Evolutionary conservation across 1,139 yeast genomes (phyloP), one percentile per base, ranked within the genome.

Genomic region (Debaryomycetaceae sp.): DNA sequence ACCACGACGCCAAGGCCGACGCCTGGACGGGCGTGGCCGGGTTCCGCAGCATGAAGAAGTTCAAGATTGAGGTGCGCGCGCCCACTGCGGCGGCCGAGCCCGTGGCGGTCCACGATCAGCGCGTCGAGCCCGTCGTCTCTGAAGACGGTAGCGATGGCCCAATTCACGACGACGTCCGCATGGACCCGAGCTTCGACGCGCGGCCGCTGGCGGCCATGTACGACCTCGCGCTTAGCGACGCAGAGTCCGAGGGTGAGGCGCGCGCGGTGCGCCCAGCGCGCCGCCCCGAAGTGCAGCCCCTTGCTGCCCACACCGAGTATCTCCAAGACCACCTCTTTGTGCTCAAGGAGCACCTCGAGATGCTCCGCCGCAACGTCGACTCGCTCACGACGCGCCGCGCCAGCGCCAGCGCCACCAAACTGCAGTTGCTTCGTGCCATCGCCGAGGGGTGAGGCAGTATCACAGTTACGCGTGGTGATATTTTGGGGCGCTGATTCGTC

Each of bases 11-110:
- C 18, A 40, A 28, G 21, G 22, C 18, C 3, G 22, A 31, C 10
- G 35, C 34, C 16, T 34, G 23, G 20, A 34, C 35, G 15, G 34
- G 38, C 19, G 32, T 31, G 4, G 25, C 34, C 9, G 21, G 29
- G 26, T 27, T 27, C 29, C 11, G 23, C 14, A 18, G 5, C 11
- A 5, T 18, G 14, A 27, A 12, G 15, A 27, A 18, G 15, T 6
- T 18, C 10, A 16, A 15, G 9, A 6, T 10, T 11, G 10, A 21
- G 14, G 19, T 18, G 13, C 28, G 15, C 12, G 24, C 7, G 5
- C 24, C 24, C 12, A 5, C 8, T 22, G 15, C 8, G 9, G n/a
- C 13, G 20, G 11, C 23, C 12, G 16, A 9, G 19, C 9, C 5
- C 10, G 12, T n/a, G n/a, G n/a, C n/a, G n/a, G n/a, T n/a, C n/a